phyloP scores from a whole-genome alignment of 139 green algal species.

The Tetradesmus lagerheimii region DNA sequence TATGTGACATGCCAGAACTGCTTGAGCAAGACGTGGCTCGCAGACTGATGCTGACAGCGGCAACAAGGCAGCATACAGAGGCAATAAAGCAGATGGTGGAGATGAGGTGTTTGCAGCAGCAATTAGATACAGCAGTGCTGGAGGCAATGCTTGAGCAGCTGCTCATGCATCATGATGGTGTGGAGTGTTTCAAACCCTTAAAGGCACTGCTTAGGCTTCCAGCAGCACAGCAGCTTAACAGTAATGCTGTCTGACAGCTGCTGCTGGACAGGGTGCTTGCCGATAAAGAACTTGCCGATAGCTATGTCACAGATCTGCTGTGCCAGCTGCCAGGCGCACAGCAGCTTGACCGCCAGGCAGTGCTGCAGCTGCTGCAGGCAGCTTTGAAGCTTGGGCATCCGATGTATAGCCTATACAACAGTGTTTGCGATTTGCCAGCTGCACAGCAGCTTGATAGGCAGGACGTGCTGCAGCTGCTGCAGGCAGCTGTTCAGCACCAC shows the following conservation, averaged over 20 bases:
- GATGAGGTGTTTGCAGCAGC: background rate
- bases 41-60: too few relatives aligned
- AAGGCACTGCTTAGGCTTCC: too few relatives aligned
- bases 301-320: background rate
- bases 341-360: background rate
- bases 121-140: background rate
- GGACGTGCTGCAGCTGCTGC: background rate
- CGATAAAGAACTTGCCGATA: too few relatives aligned
- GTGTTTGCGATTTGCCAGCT: background rate
- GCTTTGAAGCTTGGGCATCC: background rate
- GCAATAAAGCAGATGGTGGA: background rate
- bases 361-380: background rate
- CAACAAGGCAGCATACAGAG: background rate
- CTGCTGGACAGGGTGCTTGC: too few relatives aligned
- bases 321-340: too few relatives aligned
- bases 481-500: too few relatives aligned
- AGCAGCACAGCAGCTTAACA: too few relatives aligned
- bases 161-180: too few relatives aligned
- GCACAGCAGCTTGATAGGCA: background rate
- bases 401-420: too few relatives aligned
- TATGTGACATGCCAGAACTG: too few relatives aligned
- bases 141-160: background rate
- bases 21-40: too few relatives aligned
- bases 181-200: background rate
- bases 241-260: too few relatives aligned